Evolutionary conservation across 2,329 filamentous ascomycete species (phyloP).

Genomic region (Arthrocladium fulminans): DNA sequence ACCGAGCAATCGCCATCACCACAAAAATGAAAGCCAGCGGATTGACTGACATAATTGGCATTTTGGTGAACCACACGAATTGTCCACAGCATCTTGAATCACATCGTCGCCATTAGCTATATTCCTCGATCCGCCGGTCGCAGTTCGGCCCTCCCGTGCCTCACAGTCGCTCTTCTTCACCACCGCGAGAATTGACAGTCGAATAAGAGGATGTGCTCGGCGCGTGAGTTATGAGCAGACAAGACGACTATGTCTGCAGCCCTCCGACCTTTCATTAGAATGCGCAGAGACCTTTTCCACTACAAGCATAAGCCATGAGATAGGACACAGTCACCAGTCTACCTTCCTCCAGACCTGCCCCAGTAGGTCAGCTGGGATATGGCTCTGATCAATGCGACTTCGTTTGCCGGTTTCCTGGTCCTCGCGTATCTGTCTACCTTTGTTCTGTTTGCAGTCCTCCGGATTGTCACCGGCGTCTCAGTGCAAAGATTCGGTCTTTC

Average conservation of each 20-base stretch:
- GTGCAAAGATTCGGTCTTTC: conserved; percentile 93
- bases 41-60: too few species aligned
- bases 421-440: conserved; percentile 86
- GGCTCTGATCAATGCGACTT: conserved; percentile 55
- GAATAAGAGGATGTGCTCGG: neutral
- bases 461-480: conserved; percentile 85
- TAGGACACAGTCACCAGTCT: neutral
- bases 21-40: too few species aligned
- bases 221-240: neutral
- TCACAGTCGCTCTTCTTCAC: too few species aligned
- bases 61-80: too few species aligned
- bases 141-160: too few species aligned
- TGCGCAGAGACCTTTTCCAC: neutral
- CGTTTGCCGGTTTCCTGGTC: conserved; percentile 77
- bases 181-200: neutral
- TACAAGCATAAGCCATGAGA: conserved; percentile 3
- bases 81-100: too few species aligned
- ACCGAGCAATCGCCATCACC: too few species aligned
- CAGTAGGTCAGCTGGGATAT: conserved; percentile 24
- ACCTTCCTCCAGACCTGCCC: neutral
- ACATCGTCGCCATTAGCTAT: too few species aligned
- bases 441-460: conserved; percentile 82
- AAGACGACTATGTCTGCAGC: conserved; percentile 1
- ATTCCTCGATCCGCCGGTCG: too few species aligned
- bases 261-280: neutral